Evolutionary conservation across 2,329 filamentous ascomycete species (phyloP).

Genomic region (Lecanosticta acicola): DNA sequence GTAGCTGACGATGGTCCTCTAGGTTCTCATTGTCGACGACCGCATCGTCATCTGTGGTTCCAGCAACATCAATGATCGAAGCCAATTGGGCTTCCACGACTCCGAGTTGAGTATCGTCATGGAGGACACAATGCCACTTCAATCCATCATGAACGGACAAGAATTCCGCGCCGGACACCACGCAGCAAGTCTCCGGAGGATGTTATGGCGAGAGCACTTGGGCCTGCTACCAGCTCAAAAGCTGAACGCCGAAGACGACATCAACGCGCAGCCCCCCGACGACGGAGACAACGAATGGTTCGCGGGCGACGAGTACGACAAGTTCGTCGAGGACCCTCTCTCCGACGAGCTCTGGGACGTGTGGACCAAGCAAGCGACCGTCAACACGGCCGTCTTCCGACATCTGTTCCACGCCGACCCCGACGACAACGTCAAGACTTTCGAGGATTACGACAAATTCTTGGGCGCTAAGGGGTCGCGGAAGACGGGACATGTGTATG

Average conservation of each 20-base stretch:
- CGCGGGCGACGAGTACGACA: constrained; percentile 60
- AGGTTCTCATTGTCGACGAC: constrained; percentile 75
- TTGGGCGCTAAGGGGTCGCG: constrained; percentile 52
- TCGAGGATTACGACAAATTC: constrained; percentile 83
- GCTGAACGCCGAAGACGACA: constrained; percentile 58
- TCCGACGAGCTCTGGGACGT: constrained; percentile 53
- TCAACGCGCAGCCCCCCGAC: constrained; percentile 71
- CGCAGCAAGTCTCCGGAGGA: constrained; percentile 71
- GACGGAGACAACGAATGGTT: constrained; percentile 67
- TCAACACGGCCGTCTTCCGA: constrained; percentile 70
- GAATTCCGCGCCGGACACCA: constrained; percentile 74
- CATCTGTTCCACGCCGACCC: constrained; percentile 83
- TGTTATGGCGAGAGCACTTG: constrained; percentile 85
- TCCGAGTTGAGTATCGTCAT: constrained; percentile 87
- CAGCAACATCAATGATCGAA: constrained; percentile 80
- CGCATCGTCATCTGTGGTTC: constrained; percentile 66
- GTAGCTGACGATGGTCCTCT: constrained; percentile 9
- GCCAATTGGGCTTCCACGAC: constrained; percentile 82
- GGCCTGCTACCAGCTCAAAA: constrained; percentile 72
- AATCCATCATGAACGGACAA: constrained; percentile 71
- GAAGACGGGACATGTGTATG: constrained; percentile 82
- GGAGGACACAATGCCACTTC: constrained; percentile 69
- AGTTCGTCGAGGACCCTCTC: constrained; percentile 56
- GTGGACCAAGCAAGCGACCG: constrained; percentile 65
- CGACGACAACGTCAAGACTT: constrained; percentile 81